These are phyloP conservation scores for Tubosaeta brunneosetosa DNA, from an alignment of 768 basidiomycete genomes.

Conservation along the genomic window DNA sequence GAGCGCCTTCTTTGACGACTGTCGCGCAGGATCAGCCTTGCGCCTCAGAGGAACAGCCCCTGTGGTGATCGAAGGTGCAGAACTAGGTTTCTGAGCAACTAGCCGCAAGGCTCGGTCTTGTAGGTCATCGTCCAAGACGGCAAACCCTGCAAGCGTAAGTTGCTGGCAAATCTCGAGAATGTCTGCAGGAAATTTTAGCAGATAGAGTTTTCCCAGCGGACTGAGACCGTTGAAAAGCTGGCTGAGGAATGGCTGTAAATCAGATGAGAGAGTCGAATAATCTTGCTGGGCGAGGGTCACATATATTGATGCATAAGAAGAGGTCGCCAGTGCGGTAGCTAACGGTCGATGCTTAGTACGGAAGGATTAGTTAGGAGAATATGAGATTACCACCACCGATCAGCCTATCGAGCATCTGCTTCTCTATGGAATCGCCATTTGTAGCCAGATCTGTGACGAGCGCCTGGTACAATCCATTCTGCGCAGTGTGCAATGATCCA, in stretches of 20 bases:
- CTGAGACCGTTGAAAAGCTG: conserved; percentile 57
- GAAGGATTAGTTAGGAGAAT: neutral
- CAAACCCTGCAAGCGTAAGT: conserved; percentile 65
- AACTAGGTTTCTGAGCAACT: conserved; percentile 67
- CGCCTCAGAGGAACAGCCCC: conserved; percentile 46
- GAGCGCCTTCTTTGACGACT: conserved; percentile 80
- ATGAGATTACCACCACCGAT: conserved; percentile 62
- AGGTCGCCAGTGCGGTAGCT: conserved; percentile 57
- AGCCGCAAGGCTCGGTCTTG: conserved; percentile 39
- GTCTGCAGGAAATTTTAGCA: conserved; percentile 49
- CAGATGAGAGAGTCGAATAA: conserved; percentile 52
- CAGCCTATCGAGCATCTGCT: conserved; percentile 77
- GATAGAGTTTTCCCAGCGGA: conserved; percentile 65
- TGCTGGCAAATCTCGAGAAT: conserved; percentile 48
- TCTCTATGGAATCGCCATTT: conserved; percentile 54
- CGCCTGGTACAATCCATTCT: conserved; percentile 74
- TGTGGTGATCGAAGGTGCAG: conserved; percentile 37
- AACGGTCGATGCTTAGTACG: conserved; percentile 1
- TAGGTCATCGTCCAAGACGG: conserved; percentile 41
- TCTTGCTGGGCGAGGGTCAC: conserved; percentile 61
- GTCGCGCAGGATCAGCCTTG: conserved; percentile 49
- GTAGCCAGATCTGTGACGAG: conserved; percentile 57
- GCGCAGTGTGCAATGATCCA: conserved; percentile 73
- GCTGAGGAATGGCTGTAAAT: conserved; percentile 51
- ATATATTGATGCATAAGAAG: conserved; percentile 61